phyloP scores from a whole-genome alignment of 139 green algal genomes.

The Ostreobium quekettii region DNA sequence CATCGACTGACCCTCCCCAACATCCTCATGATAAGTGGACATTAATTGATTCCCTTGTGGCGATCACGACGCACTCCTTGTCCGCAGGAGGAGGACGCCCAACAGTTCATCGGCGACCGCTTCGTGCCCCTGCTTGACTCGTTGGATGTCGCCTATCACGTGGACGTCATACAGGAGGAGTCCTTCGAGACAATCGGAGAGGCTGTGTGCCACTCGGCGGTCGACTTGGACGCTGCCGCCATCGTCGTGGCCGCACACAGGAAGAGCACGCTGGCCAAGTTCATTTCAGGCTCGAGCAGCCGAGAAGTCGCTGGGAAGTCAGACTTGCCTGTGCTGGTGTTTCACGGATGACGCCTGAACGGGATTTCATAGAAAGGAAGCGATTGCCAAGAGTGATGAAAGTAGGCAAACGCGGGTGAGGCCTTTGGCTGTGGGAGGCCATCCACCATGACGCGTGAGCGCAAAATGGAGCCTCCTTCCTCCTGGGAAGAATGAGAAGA shows the following conservation, averaged over 20 bases:
- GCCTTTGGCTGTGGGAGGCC: too few relatives aligned
- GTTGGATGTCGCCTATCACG: not conserved
- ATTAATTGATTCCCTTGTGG: too few relatives aligned
- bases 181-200: slow-evolving; percentile 7
- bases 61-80: too few relatives aligned
- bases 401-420: too few relatives aligned
- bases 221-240: not conserved
- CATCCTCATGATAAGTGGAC: too few relatives aligned
- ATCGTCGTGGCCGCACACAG: slow-evolving; percentile 11
- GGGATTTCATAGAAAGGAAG: too few relatives aligned
- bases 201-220: not conserved
- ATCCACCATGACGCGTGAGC: too few relatives aligned
- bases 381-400: too few relatives aligned
- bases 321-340: slow-evolving; percentile 10
- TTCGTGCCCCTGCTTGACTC: not conserved
- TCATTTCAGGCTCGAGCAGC: slow-evolving; percentile 4
- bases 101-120: not conserved
- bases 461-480: too few relatives aligned
- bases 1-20: too few relatives aligned
- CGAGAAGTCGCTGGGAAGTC: slow-evolving; percentile 3
- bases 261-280: slow-evolving; percentile 1
- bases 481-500: too few relatives aligned
- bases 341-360: too few relatives aligned
- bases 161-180: slow-evolving; percentile 4
- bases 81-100: not conserved